Percentiles rank a stretch among this genome's conserved stretches.
Evolutionary conservation across 768 basidiomycete species (phyloP).

Genomic region (Candolleomyces eurysporus): DNA sequence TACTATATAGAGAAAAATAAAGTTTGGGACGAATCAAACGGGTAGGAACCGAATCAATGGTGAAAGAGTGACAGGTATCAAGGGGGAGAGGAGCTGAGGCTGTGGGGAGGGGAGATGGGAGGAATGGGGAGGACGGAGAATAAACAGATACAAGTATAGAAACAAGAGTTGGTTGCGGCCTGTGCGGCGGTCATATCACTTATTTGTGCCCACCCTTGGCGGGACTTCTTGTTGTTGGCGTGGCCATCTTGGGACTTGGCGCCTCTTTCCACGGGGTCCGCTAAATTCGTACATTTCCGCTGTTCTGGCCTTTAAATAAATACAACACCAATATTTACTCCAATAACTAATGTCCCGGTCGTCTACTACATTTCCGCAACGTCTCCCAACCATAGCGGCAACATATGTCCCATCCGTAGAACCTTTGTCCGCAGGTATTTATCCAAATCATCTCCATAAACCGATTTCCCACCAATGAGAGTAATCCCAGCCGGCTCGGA

Average conservation of each 20-base stretch:
- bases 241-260: too few relatives aligned
- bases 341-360: not conserved
- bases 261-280: too few relatives aligned
- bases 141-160: too few relatives aligned
- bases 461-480: conserved; percentile 75
- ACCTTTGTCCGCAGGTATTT: conserved; percentile 96
- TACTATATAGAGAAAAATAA: conserved; percentile 9
- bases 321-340: conserved; percentile 2
- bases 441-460: conserved; percentile 83
- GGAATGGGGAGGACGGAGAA: not conserved
- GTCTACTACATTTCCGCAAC: conserved; percentile 14
- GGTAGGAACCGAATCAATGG: conserved; percentile 9
- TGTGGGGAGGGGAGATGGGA: not conserved
- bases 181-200: too few relatives aligned
- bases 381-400: conserved; percentile 56
- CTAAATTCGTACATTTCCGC: too few relatives aligned
- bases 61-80: conserved; percentile 4
- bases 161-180: too few relatives aligned
- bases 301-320: too few relatives aligned
- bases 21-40: conserved; percentile 5
- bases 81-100: not conserved
- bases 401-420: conserved; percentile 94
- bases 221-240: too few relatives aligned
- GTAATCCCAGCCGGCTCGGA: conserved; percentile 58
- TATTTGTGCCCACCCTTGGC: too few relatives aligned